Conservation (phyloP, 1,284 basidiomycete genomes). For the Trichosporon coremiiforme region DNA sequence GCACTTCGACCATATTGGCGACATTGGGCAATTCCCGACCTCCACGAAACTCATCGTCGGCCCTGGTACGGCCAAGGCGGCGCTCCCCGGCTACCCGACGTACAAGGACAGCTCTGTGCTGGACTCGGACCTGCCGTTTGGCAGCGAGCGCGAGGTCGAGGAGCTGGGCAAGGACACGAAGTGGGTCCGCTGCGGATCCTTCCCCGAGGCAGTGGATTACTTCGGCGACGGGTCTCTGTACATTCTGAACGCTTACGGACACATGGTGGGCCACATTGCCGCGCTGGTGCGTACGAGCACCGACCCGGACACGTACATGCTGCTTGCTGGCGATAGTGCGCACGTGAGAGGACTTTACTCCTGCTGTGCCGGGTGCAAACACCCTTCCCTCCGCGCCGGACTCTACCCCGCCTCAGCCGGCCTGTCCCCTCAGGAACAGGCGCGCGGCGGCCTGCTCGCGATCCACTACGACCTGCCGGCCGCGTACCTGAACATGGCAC, state of each 20-base stretch:
- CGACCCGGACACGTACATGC: slow-evolving; percentile 27
- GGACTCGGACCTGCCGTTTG: slow-evolving; percentile 29
- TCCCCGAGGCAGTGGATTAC: slow-evolving; percentile 28
- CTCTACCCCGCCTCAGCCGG: slow-evolving; percentile 28
- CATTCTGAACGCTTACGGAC: slow-evolving; percentile 31
- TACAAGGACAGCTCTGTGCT: slow-evolving; percentile 23
- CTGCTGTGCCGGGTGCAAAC: slow-evolving; percentile 25
- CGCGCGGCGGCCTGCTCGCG: slow-evolving; percentile 27
- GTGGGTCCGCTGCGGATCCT: slow-evolving; percentile 25
- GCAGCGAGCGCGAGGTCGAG: slow-evolving; percentile 24
- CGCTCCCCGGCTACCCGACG: slow-evolving; percentile 29
- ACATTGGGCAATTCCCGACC: slow-evolving; percentile 30
- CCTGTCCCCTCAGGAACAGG: slow-evolving; percentile 23
- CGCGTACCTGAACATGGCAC: slow-evolving; percentile 30
- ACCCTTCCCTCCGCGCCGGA: slow-evolving; percentile 30
- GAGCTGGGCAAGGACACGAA: slow-evolving; percentile 23
- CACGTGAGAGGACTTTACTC: slow-evolving; percentile 33
- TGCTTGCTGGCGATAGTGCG: slow-evolving; percentile 30
- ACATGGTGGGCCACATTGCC: slow-evolving; percentile 32
- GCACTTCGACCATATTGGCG: slow-evolving; percentile 33
- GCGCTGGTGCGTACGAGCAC: slow-evolving; percentile 29
- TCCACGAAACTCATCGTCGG: slow-evolving; percentile 31
- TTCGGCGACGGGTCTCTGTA: slow-evolving; percentile 33
- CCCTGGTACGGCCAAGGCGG: slow-evolving; percentile 18
- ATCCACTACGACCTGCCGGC: slow-evolving; percentile 30